Evolutionary conservation across 139 green algal species (phyloP).

Genomic region (Pleodorina starrii): DNA sequence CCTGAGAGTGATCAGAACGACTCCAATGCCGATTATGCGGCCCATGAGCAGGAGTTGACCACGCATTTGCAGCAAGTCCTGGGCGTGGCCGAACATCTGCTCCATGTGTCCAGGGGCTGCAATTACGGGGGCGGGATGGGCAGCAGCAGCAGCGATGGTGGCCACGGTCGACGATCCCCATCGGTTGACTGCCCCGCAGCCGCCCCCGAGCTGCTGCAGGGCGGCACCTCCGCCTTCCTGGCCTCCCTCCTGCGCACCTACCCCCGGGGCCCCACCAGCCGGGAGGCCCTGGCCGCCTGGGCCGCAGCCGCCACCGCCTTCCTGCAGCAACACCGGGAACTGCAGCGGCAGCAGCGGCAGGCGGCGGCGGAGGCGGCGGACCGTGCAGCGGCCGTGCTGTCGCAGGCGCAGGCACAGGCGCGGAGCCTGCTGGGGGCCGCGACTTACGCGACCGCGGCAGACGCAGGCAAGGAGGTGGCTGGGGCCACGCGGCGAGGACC

Average conservation of each 20-base stretch:
- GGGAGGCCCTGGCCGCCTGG: background rate
- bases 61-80: background rate
- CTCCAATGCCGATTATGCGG: background rate
- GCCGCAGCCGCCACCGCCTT: background rate
- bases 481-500: no score
- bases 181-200: background rate
- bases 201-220: conserved; percentile 6
- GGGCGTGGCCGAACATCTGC: background rate
- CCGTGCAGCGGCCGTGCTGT: background rate
- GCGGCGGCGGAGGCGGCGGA: background rate
- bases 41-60: background rate
- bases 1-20: background rate
- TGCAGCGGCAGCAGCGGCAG: background rate
- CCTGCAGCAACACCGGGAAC: background rate
- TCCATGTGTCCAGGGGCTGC: background rate
- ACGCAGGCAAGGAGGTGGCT: no score
- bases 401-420: no score
- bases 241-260: background rate
- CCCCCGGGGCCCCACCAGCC: background rate
- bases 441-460: no score
- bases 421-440: no score
- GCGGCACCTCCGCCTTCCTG: background rate
- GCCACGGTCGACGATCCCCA: no score
- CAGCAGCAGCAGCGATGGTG: no score
- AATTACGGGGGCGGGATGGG: no score